Evolutionary conservation across 2,329 filamentous ascomycete genomes (phyloP), one percentile per base, ranked within the genome.

Genomic region (Colletotrichum eleusines): DNA sequence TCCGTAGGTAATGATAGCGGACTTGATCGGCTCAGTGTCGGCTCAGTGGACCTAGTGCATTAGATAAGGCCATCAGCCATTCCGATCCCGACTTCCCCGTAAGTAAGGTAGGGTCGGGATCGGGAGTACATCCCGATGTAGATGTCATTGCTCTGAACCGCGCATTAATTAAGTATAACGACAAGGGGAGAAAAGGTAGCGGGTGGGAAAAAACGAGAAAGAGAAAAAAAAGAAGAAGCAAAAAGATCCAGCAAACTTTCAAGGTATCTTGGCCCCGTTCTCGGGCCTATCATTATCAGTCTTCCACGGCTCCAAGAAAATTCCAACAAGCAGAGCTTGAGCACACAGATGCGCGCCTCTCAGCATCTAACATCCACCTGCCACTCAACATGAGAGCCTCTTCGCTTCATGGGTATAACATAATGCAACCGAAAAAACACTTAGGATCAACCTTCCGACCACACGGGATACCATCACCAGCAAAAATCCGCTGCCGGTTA

Each of bases 321-420:
- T 46, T 20, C 33, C 20, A 38, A 53, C 23, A 69, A 59, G 40
- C 62, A 42, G 51, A 42, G 38, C 3, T 58, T 28, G 20, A 20
- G 33, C 51, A 26, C 51, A 53, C n/a, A 48, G 51, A 48, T 58
- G 28, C 38, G 26, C 8, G 20, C n/a, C 42, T 48, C 42, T 40
- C 23, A 33, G 51, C 20, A 44, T 35, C 31, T 26, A 44, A 44
- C 53, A 35, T 31, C 31, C 35, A 44, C 33, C 28, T 26, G 28
- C 35, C 57, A 40, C 53, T 33, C 18, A 55, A 40, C 38, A n/a
- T 33, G 20, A 31, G 20, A 31, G 53, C 55, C 51, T 40, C 48
- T 69, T 65, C 63, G 54, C 66, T 66, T 70, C 57, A 70, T 55
- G 67, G 55, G 63, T 70, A 69, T 69, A 70, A 61, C 63, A 57